phyloP scores from a whole-genome alignment of 495 filamentous ascomycete genomes.

The Hamigera avellanea region DNA sequence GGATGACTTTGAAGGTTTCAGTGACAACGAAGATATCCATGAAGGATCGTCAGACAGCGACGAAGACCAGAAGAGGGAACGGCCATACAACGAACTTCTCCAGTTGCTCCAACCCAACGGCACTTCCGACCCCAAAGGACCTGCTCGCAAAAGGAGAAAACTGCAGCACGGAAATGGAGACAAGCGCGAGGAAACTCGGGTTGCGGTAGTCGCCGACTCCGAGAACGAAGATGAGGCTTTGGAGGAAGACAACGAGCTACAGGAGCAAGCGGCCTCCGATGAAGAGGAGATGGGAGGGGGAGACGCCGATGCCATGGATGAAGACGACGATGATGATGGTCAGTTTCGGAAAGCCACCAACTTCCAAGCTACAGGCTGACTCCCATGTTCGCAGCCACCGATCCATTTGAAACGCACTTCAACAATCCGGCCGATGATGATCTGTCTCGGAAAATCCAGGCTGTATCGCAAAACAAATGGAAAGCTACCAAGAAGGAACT shows the following conservation, averaged over 20 bases:
- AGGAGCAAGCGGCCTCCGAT: conserved; percentile 28
- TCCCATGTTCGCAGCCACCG: conserved; percentile 28
- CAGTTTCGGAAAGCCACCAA: background rate
- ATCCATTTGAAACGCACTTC: conserved; percentile 78
- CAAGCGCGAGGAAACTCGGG: conserved; percentile 5
- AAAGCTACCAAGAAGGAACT: conserved; percentile 25
- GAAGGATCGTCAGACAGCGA: conserved; percentile 32
- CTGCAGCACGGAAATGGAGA: conserved; percentile 28
- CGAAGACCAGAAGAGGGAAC: conserved; percentile 29
- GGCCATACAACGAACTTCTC: conserved; percentile 56
- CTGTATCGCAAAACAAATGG: conserved; percentile 47
- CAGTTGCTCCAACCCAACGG: conserved; percentile 42
- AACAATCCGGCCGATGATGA: conserved; percentile 45
- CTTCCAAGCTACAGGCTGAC: background rate
- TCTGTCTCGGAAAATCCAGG: conserved; percentile 41
- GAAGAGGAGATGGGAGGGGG: conserved; percentile 32
- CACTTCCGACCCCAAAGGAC: conserved; percentile 40
- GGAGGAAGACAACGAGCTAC: conserved; percentile 16
- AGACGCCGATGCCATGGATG: conserved; percentile 28
- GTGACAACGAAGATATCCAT: conserved; percentile 18
- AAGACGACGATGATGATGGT: conserved; percentile 14
- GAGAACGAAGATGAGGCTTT: conserved; percentile 15
- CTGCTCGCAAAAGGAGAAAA: conserved; percentile 58
- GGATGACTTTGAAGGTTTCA: conserved; percentile 11
- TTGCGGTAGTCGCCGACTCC: conserved; percentile 2